Evolutionary conservation across 805 yeast species (phyloP), one percentile per base, ranked within the genome.

Genomic region (Schizosaccharomyces octosporus): DNA sequence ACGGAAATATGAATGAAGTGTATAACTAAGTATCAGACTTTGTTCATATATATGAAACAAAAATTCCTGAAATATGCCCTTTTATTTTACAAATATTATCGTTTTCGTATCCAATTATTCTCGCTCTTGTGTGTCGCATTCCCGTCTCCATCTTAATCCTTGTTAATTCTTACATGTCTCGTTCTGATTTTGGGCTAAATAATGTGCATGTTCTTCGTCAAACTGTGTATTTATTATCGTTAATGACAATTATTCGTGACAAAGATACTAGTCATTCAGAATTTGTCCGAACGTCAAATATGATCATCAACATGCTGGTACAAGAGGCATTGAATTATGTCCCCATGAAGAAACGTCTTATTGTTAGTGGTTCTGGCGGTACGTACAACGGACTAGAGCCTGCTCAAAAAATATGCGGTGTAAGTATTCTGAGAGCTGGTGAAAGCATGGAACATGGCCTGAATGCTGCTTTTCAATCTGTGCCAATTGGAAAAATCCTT

Each of bases 361-460:
- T 93, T 59, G 76, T 77, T 61, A 89, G 97, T 43, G 90, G 94
- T 59, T 24, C 55, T 11, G 31, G 55, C 13, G 41, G 24, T 36
- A 15, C 21, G 7, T 51, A 51, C n/a, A 31, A 19, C 3, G 98
- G 98, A 13, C 83, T 84, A 62, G 76, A 78, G 63, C 90, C 89
- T 71, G 74, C 80, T 68, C 97, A 97, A 55, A 88, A 87, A 72
- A 90, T 93, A 64, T 90, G 97, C 71, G 98, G 98, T 66, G 98
- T 93, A 45, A 87, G 96, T 19, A 93, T 93, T 70, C 94, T 93
- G 67, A 79, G 98, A 71, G 98, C 98, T 4, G 98, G 98, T 66
- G 98, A 93, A 73, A 84, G 95, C 55, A 93, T 93, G 98, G 57
- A 51, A 51, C 27, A 51, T 29, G 57, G 57, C 7, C n/a, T 45